Evolutionary conservation across 345 rosid genomes (phyloP).

Genomic region (Moringa oleifera): DNA sequence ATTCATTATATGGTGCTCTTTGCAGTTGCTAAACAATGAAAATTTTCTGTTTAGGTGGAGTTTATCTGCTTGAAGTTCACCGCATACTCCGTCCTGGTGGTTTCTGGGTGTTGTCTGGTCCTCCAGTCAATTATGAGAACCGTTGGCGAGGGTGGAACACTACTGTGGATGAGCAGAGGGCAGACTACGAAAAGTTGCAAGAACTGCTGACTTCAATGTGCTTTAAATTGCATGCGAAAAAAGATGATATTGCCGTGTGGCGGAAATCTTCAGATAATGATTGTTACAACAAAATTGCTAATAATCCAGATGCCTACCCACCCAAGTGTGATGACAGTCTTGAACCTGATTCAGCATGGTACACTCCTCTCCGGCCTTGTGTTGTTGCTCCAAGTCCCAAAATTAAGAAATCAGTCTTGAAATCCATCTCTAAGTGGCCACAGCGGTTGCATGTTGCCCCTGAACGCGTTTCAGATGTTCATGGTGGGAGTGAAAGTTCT

Average conservation of each 20-base stretch:
- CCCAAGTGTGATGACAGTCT: conserved; percentile 91
- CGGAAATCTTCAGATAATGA: conserved; percentile 61
- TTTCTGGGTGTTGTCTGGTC: conserved; percentile 97
- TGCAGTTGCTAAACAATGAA: background rate
- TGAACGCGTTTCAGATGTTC: conserved; percentile 64
- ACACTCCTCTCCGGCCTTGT: conserved; percentile 87
- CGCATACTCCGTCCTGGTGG: conserved; percentile 98
- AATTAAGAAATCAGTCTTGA: conserved; percentile 53
- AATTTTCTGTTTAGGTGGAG: conserved; percentile 62
- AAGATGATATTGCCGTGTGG: conserved; percentile 97
- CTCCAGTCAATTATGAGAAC: conserved; percentile 86
- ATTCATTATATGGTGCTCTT: no score
- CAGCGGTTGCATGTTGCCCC: conserved; percentile 63
- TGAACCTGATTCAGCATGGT: conserved; percentile 99
- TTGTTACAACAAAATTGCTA: conserved; percentile 66
- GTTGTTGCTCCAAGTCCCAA: conserved; percentile 75
- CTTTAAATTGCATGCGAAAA: conserved; percentile 78
- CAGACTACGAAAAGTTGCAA: conserved; percentile 77
- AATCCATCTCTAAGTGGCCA: conserved; percentile 82
- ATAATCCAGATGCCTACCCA: conserved; percentile 66
- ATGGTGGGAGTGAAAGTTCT: conserved; percentile 55
- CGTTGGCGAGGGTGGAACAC: conserved; percentile 99
- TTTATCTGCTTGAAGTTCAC: conserved; percentile 85
- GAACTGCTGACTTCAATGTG: conserved; percentile 84
- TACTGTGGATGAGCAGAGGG: conserved; percentile 80